These are phyloP conservation scores for Trichoderma oligosporum DNA, from an alignment of 2,329 filamentous ascomycete genomes.

Conservation along the genomic window DNA sequence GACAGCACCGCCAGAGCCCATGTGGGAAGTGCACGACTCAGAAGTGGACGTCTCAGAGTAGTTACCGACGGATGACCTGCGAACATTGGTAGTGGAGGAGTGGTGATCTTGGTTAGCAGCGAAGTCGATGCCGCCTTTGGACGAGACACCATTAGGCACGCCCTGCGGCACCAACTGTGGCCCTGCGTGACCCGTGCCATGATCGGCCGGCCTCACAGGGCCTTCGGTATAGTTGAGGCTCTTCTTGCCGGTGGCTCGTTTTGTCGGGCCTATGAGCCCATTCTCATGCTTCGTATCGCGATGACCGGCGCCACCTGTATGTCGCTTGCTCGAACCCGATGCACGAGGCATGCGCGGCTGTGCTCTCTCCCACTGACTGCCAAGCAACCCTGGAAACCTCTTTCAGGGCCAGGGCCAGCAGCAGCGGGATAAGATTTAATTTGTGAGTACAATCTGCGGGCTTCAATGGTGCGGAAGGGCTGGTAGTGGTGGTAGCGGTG, in stretches of 20 bases:
- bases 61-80: slow-evolving; percentile 48
- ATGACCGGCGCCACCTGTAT: slow-evolving; percentile 58
- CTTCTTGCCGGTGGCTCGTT: slow-evolving; percentile 42
- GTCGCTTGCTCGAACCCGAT: slow-evolving; percentile 57
- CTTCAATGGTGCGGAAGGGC: slow-evolving; percentile 12
- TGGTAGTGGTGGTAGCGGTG: slow-evolving; percentile 19
- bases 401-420: slow-evolving; percentile 36
- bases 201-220: slow-evolving; percentile 35
- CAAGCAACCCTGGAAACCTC: slow-evolving; percentile 35
- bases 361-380: slow-evolving; percentile 34
- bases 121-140: slow-evolving; percentile 29
- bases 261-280: slow-evolving; percentile 66
- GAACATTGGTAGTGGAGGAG: slow-evolving; percentile 41
- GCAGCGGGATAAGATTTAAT: slow-evolving; percentile 26
- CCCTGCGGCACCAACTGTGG: slow-evolving; percentile 28
- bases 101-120: slow-evolving; percentile 31
- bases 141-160: slow-evolving; percentile 35
- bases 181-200: slow-evolving; percentile 31
- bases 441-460: slow-evolving; percentile 16
- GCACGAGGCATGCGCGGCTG: slow-evolving; percentile 58
- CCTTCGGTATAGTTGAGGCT: slow-evolving; percentile 44
- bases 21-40: slow-evolving; percentile 46
- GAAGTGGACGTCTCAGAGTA: slow-evolving; percentile 53
- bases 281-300: slow-evolving; percentile 79
- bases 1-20: slow-evolving; percentile 34